Evolutionary conservation across 2,329 filamentous ascomycete genomes (phyloP), one percentile per base, ranked within the genome.

Genomic region (Ascochyta clinopodiicola): DNA sequence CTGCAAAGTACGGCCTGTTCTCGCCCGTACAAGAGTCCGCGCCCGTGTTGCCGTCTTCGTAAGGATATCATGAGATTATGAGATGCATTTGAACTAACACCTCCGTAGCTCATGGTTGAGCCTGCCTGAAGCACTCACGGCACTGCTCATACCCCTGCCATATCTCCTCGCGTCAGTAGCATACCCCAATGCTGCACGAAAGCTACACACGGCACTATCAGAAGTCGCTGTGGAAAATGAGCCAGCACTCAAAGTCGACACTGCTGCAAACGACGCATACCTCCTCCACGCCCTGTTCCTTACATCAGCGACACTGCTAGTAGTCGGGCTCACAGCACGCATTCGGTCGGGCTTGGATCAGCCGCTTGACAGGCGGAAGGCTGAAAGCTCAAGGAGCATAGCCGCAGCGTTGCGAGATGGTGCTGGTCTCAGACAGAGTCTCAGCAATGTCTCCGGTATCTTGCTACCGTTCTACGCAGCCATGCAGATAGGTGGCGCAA

Each of bases 391-490:
- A 9, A 52, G 46, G 4, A 45, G 50, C 29, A 44, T 61, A 15
- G 54, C 55, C 12, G 48, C 43, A 4, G 24, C 35, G 0, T 19
- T 64, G n/a, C 39, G 56, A n/a, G 55, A 63, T 25, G 22, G 47
- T 5, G 44, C 32, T 42, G 54, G 45, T n/a, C 57, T 62, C 12
- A 59, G 44, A 34, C 65, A 65, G 39, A 68, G 74, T 17, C 44
- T 74, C 15, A 62, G 69, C 17, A 78, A 75, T 44, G 64, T 76
- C n/a, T 52, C 76, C 27, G 75, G 79, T 17, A 66, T 83, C 21
- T 71, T 77, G 3, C 64, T 87, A 27, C 85, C 85, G 0, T 82
- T 85, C 63, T 86, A 84, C 64, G 82, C 84, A 8, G 71, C 81
- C 0, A 75, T 84, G 59, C 80, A 84, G 52, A 68, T 86, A 12